phyloP scores from a whole-genome alignment of 352 stramenopile species.

The Globisporangium carolinianum region DNA sequence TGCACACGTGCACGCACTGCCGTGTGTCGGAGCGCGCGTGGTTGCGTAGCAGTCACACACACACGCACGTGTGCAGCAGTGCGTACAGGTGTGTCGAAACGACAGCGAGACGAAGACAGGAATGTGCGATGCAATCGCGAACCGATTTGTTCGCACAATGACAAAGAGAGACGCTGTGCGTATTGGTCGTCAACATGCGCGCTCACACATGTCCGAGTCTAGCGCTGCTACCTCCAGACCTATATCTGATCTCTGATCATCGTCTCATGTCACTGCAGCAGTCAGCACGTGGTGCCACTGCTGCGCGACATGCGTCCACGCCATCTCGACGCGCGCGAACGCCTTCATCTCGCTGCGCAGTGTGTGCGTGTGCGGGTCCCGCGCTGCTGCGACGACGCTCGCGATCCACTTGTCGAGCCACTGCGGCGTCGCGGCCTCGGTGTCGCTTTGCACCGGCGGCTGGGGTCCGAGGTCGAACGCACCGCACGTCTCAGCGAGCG shows the following conservation, averaged over 20 bases:
- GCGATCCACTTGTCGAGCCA: constrained; percentile 53
- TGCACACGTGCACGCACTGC: no score
- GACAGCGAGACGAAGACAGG: no score
- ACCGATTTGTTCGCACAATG: no score
- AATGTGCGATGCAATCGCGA: no score
- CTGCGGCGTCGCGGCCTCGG: not conserved
- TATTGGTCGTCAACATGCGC: no score
- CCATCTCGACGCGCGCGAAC: constrained; percentile 44
- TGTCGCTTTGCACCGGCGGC: not conserved
- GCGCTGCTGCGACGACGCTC: constrained; percentile 34
- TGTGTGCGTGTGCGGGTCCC: constrained; percentile 17
- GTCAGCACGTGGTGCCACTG: constrained; percentile 30
- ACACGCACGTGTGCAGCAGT: no score
- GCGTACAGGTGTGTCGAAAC: no score
- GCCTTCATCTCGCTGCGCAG: constrained; percentile 49
- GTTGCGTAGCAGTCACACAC: no score
- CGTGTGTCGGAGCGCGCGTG: no score
- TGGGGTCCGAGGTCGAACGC: constrained; percentile 77
- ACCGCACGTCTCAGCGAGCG: constrained; percentile 52
- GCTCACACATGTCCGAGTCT: no score
- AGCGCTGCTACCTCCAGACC: no score
- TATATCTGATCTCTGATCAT: not conserved
- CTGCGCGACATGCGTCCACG: constrained; percentile 42
- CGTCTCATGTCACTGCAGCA: not conserved
- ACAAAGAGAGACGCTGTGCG: no score